Evolutionary conservation across 768 basidiomycete genomes (phyloP).

Genomic region (Galerina marginata): DNA sequence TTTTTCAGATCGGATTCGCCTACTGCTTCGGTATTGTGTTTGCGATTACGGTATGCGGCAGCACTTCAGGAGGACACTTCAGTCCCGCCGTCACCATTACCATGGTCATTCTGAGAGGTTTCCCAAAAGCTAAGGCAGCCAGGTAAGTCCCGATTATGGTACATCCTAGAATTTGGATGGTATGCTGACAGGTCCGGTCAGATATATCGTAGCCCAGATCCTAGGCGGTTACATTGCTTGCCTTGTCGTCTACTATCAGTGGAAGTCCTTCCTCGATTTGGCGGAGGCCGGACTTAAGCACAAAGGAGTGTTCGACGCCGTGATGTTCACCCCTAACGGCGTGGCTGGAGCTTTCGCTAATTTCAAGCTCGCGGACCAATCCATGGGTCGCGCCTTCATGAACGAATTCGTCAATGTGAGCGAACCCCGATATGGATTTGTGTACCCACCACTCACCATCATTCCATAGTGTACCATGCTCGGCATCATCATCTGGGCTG

Average conservation of each 20-base stretch:
- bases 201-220: constrained; percentile 71
- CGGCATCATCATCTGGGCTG: constrained; percentile 56
- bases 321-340: constrained; percentile 44
- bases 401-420: constrained; percentile 63
- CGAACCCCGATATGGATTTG: neutral
- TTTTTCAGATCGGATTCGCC: constrained; percentile 61
- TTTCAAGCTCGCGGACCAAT: constrained; percentile 50
- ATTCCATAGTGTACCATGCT: constrained; percentile 44
- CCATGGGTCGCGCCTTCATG: constrained; percentile 51
- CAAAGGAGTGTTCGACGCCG: constrained; percentile 29
- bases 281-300: constrained; percentile 37
- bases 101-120: constrained; percentile 55
- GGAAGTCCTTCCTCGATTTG: constrained; percentile 51
- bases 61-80: constrained; percentile 71
- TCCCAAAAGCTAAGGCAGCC: constrained; percentile 55
- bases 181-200: constrained; percentile 21
- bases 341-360: constrained; percentile 60
- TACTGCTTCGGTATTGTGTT: constrained; percentile 67
- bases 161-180: neutral
- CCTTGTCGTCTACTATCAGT: constrained; percentile 65
- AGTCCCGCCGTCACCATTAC: constrained; percentile 67
- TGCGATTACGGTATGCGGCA: constrained; percentile 55
- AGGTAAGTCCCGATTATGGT: constrained; percentile 38
- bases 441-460: neutral
- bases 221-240: constrained; percentile 69